Evolutionary conservation across 805 yeast genomes (phyloP).

Genomic region (Wickerhamiella spandovensis): DNA sequence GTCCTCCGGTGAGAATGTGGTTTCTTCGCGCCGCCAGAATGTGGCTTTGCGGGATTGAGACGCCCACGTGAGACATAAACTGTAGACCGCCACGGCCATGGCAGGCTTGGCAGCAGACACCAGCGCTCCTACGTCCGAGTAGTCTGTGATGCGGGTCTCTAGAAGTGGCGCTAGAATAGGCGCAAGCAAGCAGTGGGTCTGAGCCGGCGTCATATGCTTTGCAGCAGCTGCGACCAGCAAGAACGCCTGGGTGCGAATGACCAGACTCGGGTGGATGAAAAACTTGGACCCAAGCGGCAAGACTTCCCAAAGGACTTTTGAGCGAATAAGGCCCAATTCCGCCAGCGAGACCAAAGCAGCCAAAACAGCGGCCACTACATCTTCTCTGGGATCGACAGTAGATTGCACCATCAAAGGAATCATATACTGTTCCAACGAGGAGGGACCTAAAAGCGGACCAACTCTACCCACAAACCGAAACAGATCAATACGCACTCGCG

Average conservation of each 20-base stretch:
- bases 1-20: slow-evolving; percentile 21
- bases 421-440: slow-evolving; percentile 75
- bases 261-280: slow-evolving; percentile 71
- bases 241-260: slow-evolving; percentile 63
- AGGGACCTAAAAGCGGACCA: slow-evolving; percentile 67
- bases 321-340: slow-evolving; percentile 42
- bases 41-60: slow-evolving; percentile 46
- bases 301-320: slow-evolving; percentile 41
- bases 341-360: slow-evolving; percentile 43
- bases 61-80: slow-evolving; percentile 59
- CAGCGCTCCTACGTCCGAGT: slow-evolving; percentile 51
- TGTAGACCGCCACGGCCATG: slow-evolving; percentile 50
- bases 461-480: slow-evolving; percentile 59
- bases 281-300: slow-evolving; percentile 40
- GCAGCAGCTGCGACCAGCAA: slow-evolving; percentile 49
- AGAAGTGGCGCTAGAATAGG: slow-evolving; percentile 70
- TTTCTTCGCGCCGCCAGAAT: slow-evolving; percentile 52
- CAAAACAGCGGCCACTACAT: slow-evolving; percentile 62
- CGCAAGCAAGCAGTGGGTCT: slow-evolving; percentile 66
- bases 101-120: slow-evolving; percentile 53
- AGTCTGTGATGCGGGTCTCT: slow-evolving; percentile 59
- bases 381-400: slow-evolving; percentile 62
- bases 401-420: slow-evolving; percentile 77
- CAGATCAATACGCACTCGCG: slow-evolving; percentile 54
- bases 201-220: slow-evolving; percentile 55